Base-by-base conservation (phyloP, 352 stramenopile species). In the Poterioochromonas sp. region DNA sequence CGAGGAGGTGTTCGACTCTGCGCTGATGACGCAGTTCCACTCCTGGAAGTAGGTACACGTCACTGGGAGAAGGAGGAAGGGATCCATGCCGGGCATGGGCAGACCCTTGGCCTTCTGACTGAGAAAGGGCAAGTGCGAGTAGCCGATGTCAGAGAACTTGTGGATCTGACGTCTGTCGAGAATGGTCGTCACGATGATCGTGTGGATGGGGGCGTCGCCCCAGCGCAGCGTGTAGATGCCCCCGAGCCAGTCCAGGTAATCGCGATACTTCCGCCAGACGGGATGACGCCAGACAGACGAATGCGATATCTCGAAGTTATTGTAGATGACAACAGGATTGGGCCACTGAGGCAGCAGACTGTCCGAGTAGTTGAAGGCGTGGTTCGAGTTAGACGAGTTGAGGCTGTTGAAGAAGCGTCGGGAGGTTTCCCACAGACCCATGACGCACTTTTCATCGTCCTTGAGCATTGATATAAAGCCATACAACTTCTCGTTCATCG, bases 181-280 rank as follows among this genome's bases (percentile, higher is more conserved):
- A 8, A 80, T 29, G 3, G 81, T 18, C 18, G 41, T 40, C 20
- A 80, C 44, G 58, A 15, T 32, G 8, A 80, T 80, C 12, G 69
- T 80, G 32, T 79, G 77, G n/a, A 81, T 26, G 1, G 78, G 78
- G 0, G 78, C 78, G 40, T 81, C 78, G 35, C 78, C 78, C 78
- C 78, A 81, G 18, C 78, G 76, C 20, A 64, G 77, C n/a, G 49
- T 65, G 35, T 81, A 81, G 26, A 81, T 82, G 26, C 78, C 76
- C 26, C 78, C 78, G 29, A 62, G n/a, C 12, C 73, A 2, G 40
- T 81, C 78, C 8, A 81, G 39, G 5, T 79, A 49, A 29, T 73
- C 37, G 0, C 80, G 40, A 44, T 39, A 81, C 1, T 49, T 43
- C 1, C 35, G 77, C 60, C 78, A 81, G n/a, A 68, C 11, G 58